Evolutionary conservation across 345 rosid genomes (phyloP).

Genomic region (Eucalyptus guilfoylei): DNA sequence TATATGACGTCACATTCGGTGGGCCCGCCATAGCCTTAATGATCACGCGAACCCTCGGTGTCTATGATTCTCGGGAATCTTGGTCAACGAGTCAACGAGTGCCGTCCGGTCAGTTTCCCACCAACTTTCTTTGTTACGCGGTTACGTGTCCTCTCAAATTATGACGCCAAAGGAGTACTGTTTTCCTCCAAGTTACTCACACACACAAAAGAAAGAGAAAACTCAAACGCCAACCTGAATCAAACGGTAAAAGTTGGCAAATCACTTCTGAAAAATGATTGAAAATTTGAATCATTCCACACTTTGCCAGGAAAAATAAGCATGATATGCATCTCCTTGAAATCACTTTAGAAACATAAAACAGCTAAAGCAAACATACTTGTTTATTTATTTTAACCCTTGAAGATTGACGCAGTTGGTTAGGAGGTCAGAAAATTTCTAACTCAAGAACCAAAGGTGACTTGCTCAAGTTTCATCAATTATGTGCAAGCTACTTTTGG

Average conservation of each 20-base stretch:
- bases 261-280: too few relatives aligned
- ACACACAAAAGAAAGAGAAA: too few relatives aligned
- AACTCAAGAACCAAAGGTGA: background rate
- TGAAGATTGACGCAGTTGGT: fast-evolving
- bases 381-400: too few relatives aligned
- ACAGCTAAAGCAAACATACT: background rate
- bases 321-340: background rate
- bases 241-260: too few relatives aligned
- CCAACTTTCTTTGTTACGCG: too few relatives aligned
- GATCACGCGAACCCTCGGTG: background rate
- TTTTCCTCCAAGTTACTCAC: too few relatives aligned
- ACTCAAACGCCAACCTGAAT: too few relatives aligned
- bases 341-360: background rate
- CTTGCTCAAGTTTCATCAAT: too few relatives aligned
- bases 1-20: background rate
- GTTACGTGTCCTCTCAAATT: too few relatives aligned
- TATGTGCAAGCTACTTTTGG: fast-evolving
- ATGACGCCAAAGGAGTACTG: too few relatives aligned
- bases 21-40: background rate
- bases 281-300: too few relatives aligned
- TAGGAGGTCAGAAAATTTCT: fast-evolving
- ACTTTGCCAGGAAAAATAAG: too few relatives aligned
- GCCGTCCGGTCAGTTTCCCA: background rate
- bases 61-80: background rate
- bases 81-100: background rate